Conservation (phyloP, 495 filamentous ascomycete genomes). For the Trichoderma erinaceum region DNA sequence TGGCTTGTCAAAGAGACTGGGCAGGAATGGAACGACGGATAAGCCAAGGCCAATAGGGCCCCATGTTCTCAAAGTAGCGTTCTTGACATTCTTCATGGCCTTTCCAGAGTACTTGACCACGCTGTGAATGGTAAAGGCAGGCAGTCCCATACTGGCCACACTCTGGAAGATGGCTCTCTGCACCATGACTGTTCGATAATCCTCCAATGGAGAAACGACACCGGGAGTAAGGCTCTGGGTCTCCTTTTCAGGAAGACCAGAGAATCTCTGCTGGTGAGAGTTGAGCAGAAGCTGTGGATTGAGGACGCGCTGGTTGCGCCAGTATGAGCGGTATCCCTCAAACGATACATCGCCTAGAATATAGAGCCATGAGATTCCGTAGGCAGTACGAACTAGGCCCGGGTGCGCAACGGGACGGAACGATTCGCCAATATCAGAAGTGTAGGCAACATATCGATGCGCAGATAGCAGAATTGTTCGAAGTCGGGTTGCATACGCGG, state of each 20-base stretch:
- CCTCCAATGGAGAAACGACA: slow-evolving; percentile 72
- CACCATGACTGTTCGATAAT: slow-evolving; percentile 85
- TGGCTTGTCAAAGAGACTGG: slow-evolving; percentile 85
- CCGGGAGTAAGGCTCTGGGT: slow-evolving; percentile 29
- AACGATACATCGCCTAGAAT: slow-evolving; percentile 83
- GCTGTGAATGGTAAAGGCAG: slow-evolving; percentile 91
- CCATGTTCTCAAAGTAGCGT: slow-evolving; percentile 66
- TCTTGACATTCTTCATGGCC: slow-evolving; percentile 76
- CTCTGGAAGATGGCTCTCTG: slow-evolving; percentile 86
- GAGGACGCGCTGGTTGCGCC: slow-evolving; percentile 61
- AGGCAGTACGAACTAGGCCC: slow-evolving; percentile 70
- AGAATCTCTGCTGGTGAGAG: slow-evolving; percentile 31
- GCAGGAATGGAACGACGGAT: slow-evolving; percentile 80
- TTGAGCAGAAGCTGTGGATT: slow-evolving; percentile 45
- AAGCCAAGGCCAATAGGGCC: slow-evolving; percentile 88
- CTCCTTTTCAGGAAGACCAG: slow-evolving; percentile 27
- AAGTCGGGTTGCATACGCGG: slow-evolving; percentile 79
- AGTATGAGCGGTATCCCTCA: slow-evolving; percentile 93
- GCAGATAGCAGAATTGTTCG: slow-evolving; percentile 85
- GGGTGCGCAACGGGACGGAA: slow-evolving; percentile 92
- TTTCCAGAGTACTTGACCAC: slow-evolving; percentile 79
- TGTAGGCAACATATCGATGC: slow-evolving; percentile 96
- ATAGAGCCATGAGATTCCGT: slow-evolving; percentile 90
- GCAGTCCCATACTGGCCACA: slow-evolving; percentile 86
- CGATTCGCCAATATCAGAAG: slow-evolving; percentile 92